Conservation (phyloP, 495 filamentous ascomycete genomes). For the Hypomontagnella monticulosa region DNA sequence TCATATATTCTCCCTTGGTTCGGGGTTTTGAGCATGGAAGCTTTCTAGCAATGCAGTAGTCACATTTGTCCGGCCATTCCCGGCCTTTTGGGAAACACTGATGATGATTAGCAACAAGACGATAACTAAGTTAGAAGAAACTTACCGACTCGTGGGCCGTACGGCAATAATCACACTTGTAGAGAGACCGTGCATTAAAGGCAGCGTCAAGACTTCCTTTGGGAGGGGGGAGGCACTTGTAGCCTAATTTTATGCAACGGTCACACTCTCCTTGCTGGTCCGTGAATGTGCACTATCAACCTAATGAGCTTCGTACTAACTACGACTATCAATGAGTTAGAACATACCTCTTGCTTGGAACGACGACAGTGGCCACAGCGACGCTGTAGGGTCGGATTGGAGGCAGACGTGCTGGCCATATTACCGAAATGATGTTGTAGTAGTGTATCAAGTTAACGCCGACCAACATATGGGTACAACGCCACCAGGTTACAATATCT, state of each 20-base stretch:
- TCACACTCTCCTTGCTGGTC: slow-evolving; percentile 1
- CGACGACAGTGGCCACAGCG: slow-evolving; percentile 4
- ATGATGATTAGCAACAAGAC: background rate
- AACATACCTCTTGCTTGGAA: background rate
- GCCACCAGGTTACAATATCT: too few species aligned
- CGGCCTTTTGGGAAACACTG: slow-evolving; percentile 9
- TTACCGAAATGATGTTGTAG: background rate
- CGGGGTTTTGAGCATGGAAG: slow-evolving; percentile 3
- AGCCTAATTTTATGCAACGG: slow-evolving; percentile 9
- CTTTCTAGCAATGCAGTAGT: background rate
- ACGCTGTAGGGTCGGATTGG: background rate
- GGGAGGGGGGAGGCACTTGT: background rate
- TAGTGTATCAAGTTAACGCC: too few species aligned
- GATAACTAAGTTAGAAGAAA: background rate
- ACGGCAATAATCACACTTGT: slow-evolving; percentile 22
- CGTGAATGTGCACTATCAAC: slow-evolving; percentile 9
- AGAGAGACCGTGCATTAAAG: background rate
- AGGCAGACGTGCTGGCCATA: background rate
- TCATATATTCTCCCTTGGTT: slow-evolving; percentile 9
- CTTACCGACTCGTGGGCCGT: slow-evolving; percentile 6
- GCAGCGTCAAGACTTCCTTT: background rate
- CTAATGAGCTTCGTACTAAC: background rate
- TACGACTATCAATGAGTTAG: background rate
- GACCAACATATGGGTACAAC: too few species aligned
- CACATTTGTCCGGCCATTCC: slow-evolving; percentile 14